Percentiles rank a stretch among this genome's conserved stretches.
Conservation (phyloP, 352 stramenopile species). For the Pythium chondricola region DNA sequence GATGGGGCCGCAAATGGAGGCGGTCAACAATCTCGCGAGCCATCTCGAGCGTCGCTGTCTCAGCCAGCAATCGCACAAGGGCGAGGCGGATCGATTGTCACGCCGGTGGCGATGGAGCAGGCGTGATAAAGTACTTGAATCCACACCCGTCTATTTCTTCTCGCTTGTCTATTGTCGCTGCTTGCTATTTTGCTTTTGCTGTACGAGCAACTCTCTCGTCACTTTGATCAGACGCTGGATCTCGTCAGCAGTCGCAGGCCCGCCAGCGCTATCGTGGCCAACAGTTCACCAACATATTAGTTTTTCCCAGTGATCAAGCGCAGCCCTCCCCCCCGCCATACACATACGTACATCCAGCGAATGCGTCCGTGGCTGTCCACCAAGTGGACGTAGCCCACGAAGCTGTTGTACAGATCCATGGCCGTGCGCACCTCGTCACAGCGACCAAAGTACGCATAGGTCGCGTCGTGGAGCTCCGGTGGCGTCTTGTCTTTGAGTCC, state of each 20-base stretch:
- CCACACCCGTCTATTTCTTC: background rate
- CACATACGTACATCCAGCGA: constrained; percentile 72
- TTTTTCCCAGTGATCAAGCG: background rate
- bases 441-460: constrained; percentile 67
- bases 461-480: constrained; percentile 35
- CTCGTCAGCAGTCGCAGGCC: constrained; percentile 55
- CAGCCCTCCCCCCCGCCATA: background rate
- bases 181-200: constrained; percentile 26
- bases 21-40: too few relatives aligned
- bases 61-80: constrained; percentile 1
- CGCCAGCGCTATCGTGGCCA: constrained; percentile 62
- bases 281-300: too few relatives aligned
- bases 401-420: constrained; percentile 81
- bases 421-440: constrained; percentile 77
- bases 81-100: constrained; percentile 37
- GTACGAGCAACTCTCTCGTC: constrained; percentile 49
- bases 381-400: constrained; percentile 80
- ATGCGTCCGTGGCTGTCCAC: constrained; percentile 76
- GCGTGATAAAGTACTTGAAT: background rate
- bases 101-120: constrained; percentile 11
- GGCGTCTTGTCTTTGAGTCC: constrained; percentile 54
- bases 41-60: too few relatives aligned
- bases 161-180: constrained; percentile 23
- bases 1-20: too few relatives aligned
- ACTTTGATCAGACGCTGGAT: constrained; percentile 49